Base-by-base conservation (phyloP, 2,329 filamentous ascomycete genomes). In the Chrysoporthe austroafricana region DNA sequence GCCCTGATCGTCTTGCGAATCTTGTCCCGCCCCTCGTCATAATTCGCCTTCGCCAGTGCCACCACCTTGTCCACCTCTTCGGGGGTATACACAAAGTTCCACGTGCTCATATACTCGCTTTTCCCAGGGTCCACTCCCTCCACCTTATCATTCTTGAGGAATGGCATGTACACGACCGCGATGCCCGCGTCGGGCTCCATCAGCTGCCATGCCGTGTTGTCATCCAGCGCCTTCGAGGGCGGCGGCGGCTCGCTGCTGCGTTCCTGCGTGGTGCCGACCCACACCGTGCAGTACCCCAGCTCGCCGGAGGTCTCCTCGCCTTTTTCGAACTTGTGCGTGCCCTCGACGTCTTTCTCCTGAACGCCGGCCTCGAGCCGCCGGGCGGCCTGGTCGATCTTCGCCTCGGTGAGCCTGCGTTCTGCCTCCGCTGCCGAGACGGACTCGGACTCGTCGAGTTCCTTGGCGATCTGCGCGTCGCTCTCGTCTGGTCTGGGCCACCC, bases 11-110 rank as follows among this genome's bases (percentile, higher is more conserved):
- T 93, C 32, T 88, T 85, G 71, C 88, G 89, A 26, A 96, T 92
- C 78, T 92, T 89, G 66, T 92, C 91, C 62, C 87, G 87, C 0
- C 95, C 94, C 76, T 97, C 93, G 6, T 87, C 84, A 73, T 93
- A 99, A 78, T 99, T 99, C 13, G 93, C 93, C 66, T 88, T 85
- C 1, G 96, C 94, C 39, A 99, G 85, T 5, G 86, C 84, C 2
- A 97, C 91, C 0, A 97, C 93, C 36, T 88, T 87, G 73, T 98
- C 94, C 63, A 99, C 89, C 77, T 99, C 91, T 67, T 96, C 90
- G 0, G 94, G 90, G 1, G 92, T 96, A 78, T 98, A 99, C 42
- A 97, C 90, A 76, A 98, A 98, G 76, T 99, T 99, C 96, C 96
- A 99, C 0, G 96, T 99, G 72, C 89, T 93, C 82, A 98, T 88